Conservation (phyloP, 1,284 basidiomycete genomes). For the Austroboletus novae-zelandiae region DNA sequence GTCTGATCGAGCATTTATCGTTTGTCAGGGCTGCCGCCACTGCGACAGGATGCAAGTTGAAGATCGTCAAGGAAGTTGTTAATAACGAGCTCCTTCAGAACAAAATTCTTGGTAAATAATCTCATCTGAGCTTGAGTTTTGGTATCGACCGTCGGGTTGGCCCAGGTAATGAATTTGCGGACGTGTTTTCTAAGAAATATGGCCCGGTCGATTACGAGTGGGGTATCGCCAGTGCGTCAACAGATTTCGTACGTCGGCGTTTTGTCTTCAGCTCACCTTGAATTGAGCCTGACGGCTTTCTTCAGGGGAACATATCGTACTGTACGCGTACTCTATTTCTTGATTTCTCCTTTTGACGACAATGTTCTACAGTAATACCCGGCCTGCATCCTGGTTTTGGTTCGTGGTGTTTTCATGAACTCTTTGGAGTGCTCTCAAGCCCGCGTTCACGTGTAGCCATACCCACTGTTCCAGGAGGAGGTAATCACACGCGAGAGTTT, state of each 20-base stretch:
- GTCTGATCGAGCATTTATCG: neutral
- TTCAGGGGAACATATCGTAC: constrained; percentile 18
- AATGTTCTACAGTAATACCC: constrained; percentile 36
- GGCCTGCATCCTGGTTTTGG: constrained; percentile 48
- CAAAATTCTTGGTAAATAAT: constrained; percentile 45
- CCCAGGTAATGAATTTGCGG: constrained; percentile 55
- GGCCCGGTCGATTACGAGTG: constrained; percentile 50
- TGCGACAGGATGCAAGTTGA: constrained; percentile 68
- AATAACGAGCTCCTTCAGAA: constrained; percentile 68
- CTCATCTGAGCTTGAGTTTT: neutral
- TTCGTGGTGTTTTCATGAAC: constrained; percentile 17
- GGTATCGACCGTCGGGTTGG: neutral
- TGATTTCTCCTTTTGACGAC: neutral
- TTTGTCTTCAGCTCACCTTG: neutral
- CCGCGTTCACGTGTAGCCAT: constrained; percentile 37
- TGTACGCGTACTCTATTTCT: constrained; percentile 2
- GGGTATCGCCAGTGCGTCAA: constrained; percentile 61
- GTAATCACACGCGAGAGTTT: constrained; percentile 64
- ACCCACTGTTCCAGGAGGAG: constrained; percentile 54
- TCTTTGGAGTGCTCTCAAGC: neutral
- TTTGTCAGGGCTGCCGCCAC: constrained; percentile 13
- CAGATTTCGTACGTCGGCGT: constrained; percentile 22
- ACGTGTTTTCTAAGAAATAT: constrained; percentile 51
- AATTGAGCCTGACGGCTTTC: neutral
- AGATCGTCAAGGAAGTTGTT: constrained; percentile 40